Percentiles rank a stretch among this genome's conserved stretches.
Conservation (phyloP, 441 rosid species). For the Eruca vesicaria region DNA sequence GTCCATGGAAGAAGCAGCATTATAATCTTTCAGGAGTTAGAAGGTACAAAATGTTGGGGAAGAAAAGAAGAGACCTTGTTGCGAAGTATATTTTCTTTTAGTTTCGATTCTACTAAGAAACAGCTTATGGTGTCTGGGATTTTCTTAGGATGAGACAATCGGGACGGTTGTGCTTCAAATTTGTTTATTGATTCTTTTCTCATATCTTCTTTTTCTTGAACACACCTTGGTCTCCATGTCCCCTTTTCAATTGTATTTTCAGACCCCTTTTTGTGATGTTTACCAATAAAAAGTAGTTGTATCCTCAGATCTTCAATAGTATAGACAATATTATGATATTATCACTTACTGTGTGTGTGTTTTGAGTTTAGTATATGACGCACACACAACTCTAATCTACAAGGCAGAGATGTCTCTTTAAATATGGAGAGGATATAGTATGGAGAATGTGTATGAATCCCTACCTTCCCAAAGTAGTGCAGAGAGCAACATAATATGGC, state of each 20-base stretch:
- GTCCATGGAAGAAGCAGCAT: constrained; percentile 25
- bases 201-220: constrained; percentile 22
- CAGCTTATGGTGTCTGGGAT: constrained; percentile 27
- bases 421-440: not conserved
- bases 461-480: not conserved
- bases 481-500: too few species aligned
- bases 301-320: not conserved
- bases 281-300: constrained; percentile 15
- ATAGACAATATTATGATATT: not conserved
- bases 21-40: constrained; percentile 16
- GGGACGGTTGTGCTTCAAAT: constrained; percentile 33
- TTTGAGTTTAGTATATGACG: not conserved
- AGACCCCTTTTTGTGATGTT: constrained; percentile 13
- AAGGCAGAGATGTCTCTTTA: not conserved
- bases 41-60: constrained; percentile 24
- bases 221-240: constrained; percentile 2
- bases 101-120: constrained; percentile 27
- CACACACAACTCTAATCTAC: not conserved
- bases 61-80: constrained; percentile 15
- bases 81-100: not conserved
- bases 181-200: constrained; percentile 38
- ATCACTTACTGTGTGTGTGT: not conserved
- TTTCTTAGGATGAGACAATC: constrained; percentile 28
- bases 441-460: not conserved
- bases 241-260: constrained; percentile 12